Evolutionary conservation across 345 rosid genomes (phyloP).

Genomic region (Capsella bursapastoris): DNA sequence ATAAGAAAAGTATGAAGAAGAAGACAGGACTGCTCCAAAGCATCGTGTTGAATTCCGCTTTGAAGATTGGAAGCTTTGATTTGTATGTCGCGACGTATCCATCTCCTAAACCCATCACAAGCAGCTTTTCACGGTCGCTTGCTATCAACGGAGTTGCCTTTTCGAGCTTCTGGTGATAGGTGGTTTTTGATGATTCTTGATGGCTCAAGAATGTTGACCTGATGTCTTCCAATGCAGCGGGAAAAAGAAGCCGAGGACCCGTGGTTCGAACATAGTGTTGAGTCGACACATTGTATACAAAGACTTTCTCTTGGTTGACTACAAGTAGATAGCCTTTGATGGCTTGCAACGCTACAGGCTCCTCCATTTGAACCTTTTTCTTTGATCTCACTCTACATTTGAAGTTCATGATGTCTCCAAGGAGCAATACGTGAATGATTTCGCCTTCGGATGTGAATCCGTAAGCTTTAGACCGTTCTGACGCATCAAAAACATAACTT

Average conservation of each 20-base stretch:
- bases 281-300: constrained; percentile 80
- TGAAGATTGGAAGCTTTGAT: constrained; percentile 68
- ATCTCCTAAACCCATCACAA: constrained; percentile 81
- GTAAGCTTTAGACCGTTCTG: constrained; percentile 89
- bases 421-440: constrained; percentile 71
- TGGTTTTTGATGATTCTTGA: constrained; percentile 45
- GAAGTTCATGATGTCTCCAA: constrained; percentile 86
- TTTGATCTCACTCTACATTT: constrained; percentile 92
- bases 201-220: constrained; percentile 71
- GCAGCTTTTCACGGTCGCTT: constrained; percentile 77
- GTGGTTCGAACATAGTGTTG: constrained; percentile 76
- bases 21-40: constrained; percentile 86
- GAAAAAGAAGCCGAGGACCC: constrained; percentile 75
- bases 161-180: constrained; percentile 16
- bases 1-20: constrained; percentile 79
- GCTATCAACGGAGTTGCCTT: constrained; percentile 64
- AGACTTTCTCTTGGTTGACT: constrained; percentile 66
- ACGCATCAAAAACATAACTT: constrained; percentile 72
- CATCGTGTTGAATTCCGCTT: constrained; percentile 74
- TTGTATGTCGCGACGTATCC: constrained; percentile 80
- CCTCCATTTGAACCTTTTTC: constrained; percentile 68
- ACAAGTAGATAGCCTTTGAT: constrained; percentile 84
- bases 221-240: constrained; percentile 74
- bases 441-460: constrained; percentile 90
- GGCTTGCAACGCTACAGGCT: constrained; percentile 72